These are phyloP conservation scores for Keithomyces neogunnii DNA, from an alignment of 2,329 filamentous ascomycete genomes.

Conservation along the genomic window DNA sequence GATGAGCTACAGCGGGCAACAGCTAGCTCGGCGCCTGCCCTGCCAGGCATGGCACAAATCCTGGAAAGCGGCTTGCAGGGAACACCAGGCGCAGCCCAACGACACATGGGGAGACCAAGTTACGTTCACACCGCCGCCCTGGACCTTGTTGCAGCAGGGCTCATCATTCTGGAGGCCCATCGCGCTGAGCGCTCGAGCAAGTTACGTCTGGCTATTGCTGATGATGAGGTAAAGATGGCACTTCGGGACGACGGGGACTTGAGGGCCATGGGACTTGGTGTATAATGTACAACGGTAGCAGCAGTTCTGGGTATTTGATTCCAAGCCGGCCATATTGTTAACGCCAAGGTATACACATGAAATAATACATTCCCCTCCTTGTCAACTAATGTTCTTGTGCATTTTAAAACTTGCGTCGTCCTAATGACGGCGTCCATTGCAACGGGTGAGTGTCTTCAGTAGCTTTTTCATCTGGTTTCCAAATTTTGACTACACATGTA, in stretches of 20 bases:
- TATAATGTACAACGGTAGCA: conserved; percentile 21
- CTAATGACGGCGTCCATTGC: conserved; percentile 80
- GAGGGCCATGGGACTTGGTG: conserved; percentile 61
- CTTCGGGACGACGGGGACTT: conserved; percentile 84
- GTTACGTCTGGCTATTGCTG: conserved; percentile 74
- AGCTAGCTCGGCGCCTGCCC: conserved; percentile 24
- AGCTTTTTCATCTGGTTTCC: conserved; percentile 87
- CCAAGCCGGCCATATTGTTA: neutral
- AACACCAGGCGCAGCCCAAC: conserved; percentile 18
- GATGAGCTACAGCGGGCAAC: conserved; percentile 55
- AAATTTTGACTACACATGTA: conserved; percentile 71
- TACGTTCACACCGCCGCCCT: conserved; percentile 63
- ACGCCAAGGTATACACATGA: neutral
- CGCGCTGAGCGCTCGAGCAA: conserved; percentile 81
- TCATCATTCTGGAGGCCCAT: conserved; percentile 74
- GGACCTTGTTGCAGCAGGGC: conserved; percentile 77
- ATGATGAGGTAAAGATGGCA: conserved; percentile 84
- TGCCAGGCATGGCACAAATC: conserved; percentile 28
- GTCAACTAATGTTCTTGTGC: too few species aligned
- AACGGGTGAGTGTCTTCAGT: conserved; percentile 87
- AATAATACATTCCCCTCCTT: neutral
- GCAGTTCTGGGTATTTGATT: conserved; percentile 7
- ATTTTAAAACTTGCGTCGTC: conserved; percentile 62
- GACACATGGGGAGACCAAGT: conserved; percentile 23
- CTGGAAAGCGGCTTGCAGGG: conserved; percentile 21